Evolutionary conservation across 2,329 filamentous ascomycete species (phyloP), one percentile per base, ranked within the genome.

Genomic region (Chrysoporthe puriensis): DNA sequence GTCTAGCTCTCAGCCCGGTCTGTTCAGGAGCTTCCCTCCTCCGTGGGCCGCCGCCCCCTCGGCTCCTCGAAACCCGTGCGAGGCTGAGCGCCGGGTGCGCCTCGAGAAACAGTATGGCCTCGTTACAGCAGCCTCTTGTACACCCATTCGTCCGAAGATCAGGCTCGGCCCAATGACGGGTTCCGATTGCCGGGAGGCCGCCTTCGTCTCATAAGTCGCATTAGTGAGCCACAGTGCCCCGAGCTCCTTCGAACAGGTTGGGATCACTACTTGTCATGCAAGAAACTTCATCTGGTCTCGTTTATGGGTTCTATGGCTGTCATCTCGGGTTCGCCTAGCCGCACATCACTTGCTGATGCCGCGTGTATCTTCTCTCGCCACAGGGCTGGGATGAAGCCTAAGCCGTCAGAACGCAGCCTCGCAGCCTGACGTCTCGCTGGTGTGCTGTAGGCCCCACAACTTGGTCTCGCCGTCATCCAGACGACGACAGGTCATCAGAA

Each of bases 211-310:
- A 32, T 21, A n/a, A 32, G 14, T 34, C 16, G 46, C 13, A n/a
- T n/a, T 18, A 21, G 60, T 52, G 43, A 34, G 14, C 21, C n/a
- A 26, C 43, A n/a, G 42, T 62, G 59, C 26, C 43, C 32, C 14
- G 6, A 11, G 26, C 14, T 48, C 7, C 11, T 11, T 32, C 46
- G 3, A 42, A 40, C 32, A 62, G 13, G 32, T 50, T 62, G 32
- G 26, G 60, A 62, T 62, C 11, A 42, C 52, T 9, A 26, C 13
- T 34, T 62, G 60, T 52, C 60, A 62, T 62, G 13, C 8, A 52
- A 42, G 34, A 61, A 11, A 48, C n/a, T 40, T 64, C 62, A 44
- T 67, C 66, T 67, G 54, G 62, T 67, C 66, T 67, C 66, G 62
- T 42, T 40, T 61, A 56, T 61, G 66, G 62, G 43, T 52, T 54